Percentiles rank a stretch among this genome's conserved stretches.
These are phyloP conservation scores for Pelargonium fulgidum DNA, from an alignment of 441 rosid species.

Conservation along the genomic window DNA sequence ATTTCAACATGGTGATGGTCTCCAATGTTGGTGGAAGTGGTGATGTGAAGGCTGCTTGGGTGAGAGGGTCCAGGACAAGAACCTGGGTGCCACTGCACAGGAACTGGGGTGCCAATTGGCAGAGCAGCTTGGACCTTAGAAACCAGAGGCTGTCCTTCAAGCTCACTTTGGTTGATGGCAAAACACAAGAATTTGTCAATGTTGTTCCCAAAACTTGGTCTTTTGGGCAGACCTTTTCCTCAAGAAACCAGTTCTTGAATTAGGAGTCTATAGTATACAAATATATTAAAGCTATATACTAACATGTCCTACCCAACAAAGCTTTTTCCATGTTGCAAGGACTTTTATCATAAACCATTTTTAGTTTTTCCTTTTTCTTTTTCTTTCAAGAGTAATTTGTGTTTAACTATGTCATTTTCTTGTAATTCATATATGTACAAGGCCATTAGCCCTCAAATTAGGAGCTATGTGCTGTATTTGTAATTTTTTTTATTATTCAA, in stretches of 20 bases:
- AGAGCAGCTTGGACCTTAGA: conserved; percentile 47
- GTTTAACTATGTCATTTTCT: no score
- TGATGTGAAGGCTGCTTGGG: conserved; percentile 52
- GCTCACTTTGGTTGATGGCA: conserved; percentile 50
- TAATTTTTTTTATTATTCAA: no score
- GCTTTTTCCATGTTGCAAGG: conserved; percentile 1
- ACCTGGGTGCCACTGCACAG: conserved; percentile 55
- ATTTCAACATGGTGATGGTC: conserved; percentile 64
- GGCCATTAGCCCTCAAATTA: no score
- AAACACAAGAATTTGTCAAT: conserved; percentile 41
- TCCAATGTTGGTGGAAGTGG: conserved; percentile 76
- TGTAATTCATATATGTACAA: no score
- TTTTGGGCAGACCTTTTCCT: conserved; percentile 73
- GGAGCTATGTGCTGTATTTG: no score
- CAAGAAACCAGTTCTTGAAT: conserved; percentile 41
- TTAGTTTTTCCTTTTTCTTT: no score
- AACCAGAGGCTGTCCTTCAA: conserved; percentile 51
- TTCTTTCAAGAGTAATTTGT: no score
- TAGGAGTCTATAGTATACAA: background rate
- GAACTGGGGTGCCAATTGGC: conserved; percentile 85
- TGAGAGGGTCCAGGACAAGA: conserved; percentile 47
- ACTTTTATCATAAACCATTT: background rate
- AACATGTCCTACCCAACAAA: conserved; percentile 6
- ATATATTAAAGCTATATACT: background rate
- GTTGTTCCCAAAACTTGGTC: conserved; percentile 60